Evolutionary conservation across 2,329 filamentous ascomycete species (phyloP), one percentile per base, ranked within the genome.

Genomic region (Aureobasidium sp.): DNA sequence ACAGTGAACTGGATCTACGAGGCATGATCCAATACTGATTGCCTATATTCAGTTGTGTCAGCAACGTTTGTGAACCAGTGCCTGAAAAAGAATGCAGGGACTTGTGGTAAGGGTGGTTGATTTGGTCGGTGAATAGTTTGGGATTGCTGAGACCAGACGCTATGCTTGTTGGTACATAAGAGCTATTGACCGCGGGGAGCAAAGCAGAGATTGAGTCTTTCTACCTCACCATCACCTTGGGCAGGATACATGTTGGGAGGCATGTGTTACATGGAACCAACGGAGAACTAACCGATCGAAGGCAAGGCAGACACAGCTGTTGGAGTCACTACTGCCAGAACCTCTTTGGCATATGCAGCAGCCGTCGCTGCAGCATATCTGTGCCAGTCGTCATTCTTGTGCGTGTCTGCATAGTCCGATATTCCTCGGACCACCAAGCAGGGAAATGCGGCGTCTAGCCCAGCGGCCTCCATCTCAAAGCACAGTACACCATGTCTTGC

Each of bases 321-420:
- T 0, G 2, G 25, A 7, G 50, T 36, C 5, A 54, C 21, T 2
- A 54, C 50, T 2, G 27, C 10, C 30, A 57, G 25, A 1, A 57
- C 9, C 39, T 61, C 59, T 21, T 61, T 70, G 1, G 66, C 66
- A 34, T 65, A 68, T 0, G 67, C 66, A 3, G 69, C 69, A n/a
- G 68, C 69, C 2, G 65, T 58, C 42, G 66, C 66, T 5, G 68
- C 69, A n/a, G 70, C 70, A 62, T 70, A 72, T 1, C 58, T 45
- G 25, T 70, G 70, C 70, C 70, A 73, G 1, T 54, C 41, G 5
- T 71, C 65, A 55, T 69, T 69, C 62, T 71, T 72, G 59, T 72
- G 69, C 1, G 68, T 66, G 41, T 67, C 65, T 1, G 52, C 27
- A 30, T 66, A 66, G 36, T 66, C 63, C 5, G 57, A 66, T 3